These are phyloP conservation scores for Baudoinia panamericana DNA, from an alignment of 495 filamentous ascomycete genomes.

Conservation along the genomic window DNA sequence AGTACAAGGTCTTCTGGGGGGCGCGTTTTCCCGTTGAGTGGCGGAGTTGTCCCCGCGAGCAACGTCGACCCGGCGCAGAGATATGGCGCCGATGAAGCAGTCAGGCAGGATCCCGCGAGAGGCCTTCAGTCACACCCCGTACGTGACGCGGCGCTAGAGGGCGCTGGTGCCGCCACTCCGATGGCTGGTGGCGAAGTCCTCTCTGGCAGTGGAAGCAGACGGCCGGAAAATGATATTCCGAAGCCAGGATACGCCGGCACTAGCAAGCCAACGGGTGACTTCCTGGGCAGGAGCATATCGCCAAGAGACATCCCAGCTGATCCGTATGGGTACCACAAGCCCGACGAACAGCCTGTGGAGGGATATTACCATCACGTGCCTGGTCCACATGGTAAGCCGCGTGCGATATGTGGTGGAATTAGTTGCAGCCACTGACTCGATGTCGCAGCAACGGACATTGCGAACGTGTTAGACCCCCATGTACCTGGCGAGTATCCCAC, in stretches of 20 bases:
- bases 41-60: background rate
- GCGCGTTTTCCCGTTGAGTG: slow-evolving; percentile 5
- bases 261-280: background rate
- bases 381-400: slow-evolving; percentile 6
- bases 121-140: slow-evolving; percentile 21
- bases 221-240: background rate
- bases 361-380: slow-evolving; percentile 5
- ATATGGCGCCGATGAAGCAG: slow-evolving; percentile 5
- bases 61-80: background rate
- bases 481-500: slow-evolving; percentile 9
- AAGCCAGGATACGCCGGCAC: background rate
- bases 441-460: slow-evolving; percentile 10
- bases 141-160: slow-evolving; percentile 21
- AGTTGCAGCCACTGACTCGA: no score
- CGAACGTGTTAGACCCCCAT: slow-evolving; percentile 9
- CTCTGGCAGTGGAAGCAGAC: background rate
- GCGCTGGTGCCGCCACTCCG: no score
- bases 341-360: slow-evolving; percentile 7
- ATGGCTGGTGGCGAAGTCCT: slow-evolving; percentile 5
- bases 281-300: background rate
- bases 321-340: slow-evolving; percentile 2
- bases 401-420: no score
- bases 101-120: background rate
- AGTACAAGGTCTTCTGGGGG: background rate
- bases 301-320: slow-evolving; percentile 4